Conservation (phyloP, 345 rosid genomes). For the Syzygium oleosum region DNA sequence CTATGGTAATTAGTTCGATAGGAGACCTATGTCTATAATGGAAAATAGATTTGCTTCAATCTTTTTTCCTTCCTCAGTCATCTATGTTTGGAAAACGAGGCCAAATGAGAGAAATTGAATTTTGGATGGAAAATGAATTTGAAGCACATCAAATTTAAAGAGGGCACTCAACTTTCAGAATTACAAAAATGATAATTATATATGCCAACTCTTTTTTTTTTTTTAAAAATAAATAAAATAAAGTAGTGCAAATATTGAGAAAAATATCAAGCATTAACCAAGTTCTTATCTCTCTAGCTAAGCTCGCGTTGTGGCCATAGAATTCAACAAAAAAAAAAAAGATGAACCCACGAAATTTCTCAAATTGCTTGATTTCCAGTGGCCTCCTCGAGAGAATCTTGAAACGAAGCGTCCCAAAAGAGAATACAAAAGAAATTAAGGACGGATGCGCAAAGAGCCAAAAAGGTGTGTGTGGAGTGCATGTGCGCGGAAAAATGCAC, state of each 20-base stretch:
- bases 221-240: not conserved
- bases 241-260: not conserved
- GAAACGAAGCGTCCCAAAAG: not conserved
- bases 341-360: not conserved
- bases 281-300: not conserved
- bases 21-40: not conserved
- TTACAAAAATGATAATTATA: not conserved
- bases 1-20: not conserved
- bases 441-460: not conserved
- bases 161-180: not conserved
- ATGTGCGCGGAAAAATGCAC: not conserved
- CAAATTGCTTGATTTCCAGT: not conserved
- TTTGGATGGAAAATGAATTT: not conserved
- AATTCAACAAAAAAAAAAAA: not conserved
- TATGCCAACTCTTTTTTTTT: not conserved
- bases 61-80: not conserved
- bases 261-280: not conserved
- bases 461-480: not conserved
- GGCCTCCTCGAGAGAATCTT: not conserved
- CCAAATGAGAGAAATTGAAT: not conserved
- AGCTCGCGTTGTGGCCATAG: not conserved
- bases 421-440: not conserved
- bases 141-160: not conserved
- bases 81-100: not conserved
- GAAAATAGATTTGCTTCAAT: not conserved